Evolutionary conservation across 768 basidiomycete species (phyloP).

Genomic region (Kwoniella heveanensis): DNA sequence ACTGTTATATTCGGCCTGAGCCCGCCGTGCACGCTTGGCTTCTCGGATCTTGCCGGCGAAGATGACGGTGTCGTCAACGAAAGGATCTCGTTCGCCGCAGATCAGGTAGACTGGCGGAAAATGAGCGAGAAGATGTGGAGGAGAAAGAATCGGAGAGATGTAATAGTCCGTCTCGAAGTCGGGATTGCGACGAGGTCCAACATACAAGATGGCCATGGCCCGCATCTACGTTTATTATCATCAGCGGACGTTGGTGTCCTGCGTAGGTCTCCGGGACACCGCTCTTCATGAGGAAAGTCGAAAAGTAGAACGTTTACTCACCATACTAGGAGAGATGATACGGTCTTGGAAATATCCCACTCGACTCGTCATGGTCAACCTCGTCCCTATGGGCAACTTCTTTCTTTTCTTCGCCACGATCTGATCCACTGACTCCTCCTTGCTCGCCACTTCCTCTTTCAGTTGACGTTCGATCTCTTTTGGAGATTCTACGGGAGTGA

Average conservation of each 20-base stretch:
- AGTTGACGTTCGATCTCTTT: constrained; percentile 59
- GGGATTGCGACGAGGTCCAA: constrained; percentile 89
- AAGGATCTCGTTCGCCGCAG: constrained; percentile 86
- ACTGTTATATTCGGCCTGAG: constrained; percentile 68
- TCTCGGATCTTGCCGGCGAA: constrained; percentile 93
- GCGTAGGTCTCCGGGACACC: too few species aligned
- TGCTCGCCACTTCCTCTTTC: constrained; percentile 60
- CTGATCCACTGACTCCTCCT: constrained; percentile 48
- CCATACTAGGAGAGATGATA: constrained; percentile 94
- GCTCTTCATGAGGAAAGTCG: too few species aligned
- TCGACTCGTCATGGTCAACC: constrained; percentile 91
- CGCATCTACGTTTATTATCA: too few species aligned
- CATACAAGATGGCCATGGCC: constrained; percentile 96
- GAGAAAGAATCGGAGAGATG: constrained; percentile 91
- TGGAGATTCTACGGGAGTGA: constrained; percentile 7
- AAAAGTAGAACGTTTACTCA: constrained; percentile 59
- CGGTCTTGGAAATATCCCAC: constrained; percentile 92
- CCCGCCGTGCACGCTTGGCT: constrained; percentile 81
- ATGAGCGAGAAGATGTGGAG: constrained; percentile 76
- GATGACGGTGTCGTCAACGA: constrained; percentile 96
- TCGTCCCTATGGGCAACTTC: constrained; percentile 71
- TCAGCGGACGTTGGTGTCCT: too few species aligned
- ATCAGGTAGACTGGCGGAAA: constrained; percentile 94
- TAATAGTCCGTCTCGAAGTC: constrained; percentile 95
- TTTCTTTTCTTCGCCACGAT: constrained; percentile 56